Base-by-base conservation (phyloP, 2,329 filamentous ascomycete species). In the Sporothrix euskadiensis region DNA sequence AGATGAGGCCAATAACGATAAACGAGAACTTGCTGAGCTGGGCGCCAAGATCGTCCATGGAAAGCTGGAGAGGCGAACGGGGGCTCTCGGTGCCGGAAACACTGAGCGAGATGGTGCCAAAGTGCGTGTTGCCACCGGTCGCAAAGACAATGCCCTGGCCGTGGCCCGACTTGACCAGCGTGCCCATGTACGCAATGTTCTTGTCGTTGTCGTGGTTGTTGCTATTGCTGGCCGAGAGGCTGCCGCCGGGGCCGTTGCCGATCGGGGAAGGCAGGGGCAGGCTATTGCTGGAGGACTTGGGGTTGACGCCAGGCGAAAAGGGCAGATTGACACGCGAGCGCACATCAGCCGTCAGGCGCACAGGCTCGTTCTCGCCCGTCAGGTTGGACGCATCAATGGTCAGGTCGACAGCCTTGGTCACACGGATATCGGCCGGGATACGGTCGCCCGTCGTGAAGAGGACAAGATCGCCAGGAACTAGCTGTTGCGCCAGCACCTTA, bases 151-250 rank as follows among this genome's bases (percentile, higher is more conserved):
- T 91, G 59, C 96, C 96, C 81, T 97, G 94, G 0, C 96, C 96
- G 79, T 99, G 92, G 12, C 96, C 96, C 49, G 95, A 98, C 77
- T 95, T 93, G 47, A 99, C 94, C 76, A 99, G 83, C 2, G 96
- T 99, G 39, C 96, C 96, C 94, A 99, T 98, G 81, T 98, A 98
- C 1, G 94, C 96, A 80, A 99, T 94, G 79, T 99, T 98, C 78
- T 92, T 92, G 78, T 91, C 89, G 71, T 92, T 91, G 75, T 92
- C 92, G 69, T 92, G 75, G 84, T 85, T 77, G 89, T 89, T 30
- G n/a, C 30, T n/a, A 14, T 49, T 49, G 54, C 19, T 12, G 59
- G 41, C 22, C 14, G 52, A 39, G 47, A 49, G 16, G 52, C 70
- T 49, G 52, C 32, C 35, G 26, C 5, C 49, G 52, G 26, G 14